Percentiles rank a stretch among this genome's conserved stretches.
These are phyloP conservation scores for Salicornia ramosissima DNA, from an alignment of 148 eudicot genomes.

Conservation along the genomic window DNA sequence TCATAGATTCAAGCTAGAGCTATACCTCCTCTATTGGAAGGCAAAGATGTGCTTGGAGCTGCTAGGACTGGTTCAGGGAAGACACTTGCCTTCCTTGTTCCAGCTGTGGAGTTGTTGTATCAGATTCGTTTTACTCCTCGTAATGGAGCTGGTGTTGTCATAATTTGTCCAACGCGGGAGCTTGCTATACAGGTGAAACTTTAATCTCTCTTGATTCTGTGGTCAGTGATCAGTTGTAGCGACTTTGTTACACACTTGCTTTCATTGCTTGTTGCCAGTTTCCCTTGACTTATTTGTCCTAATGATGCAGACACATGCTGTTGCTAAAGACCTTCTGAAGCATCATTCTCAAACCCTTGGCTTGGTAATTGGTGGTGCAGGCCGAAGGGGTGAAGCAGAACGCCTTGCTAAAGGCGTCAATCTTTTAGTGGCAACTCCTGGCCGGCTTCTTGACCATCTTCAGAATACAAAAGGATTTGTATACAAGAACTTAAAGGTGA, in stretches of 20 bases:
- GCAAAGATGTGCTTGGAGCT: slow-evolving; percentile 96
- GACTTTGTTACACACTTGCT: background rate
- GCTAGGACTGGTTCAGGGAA: slow-evolving; percentile 99
- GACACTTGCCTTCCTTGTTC: slow-evolving; percentile 91
- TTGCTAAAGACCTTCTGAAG: slow-evolving; percentile 77
- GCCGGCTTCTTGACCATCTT: slow-evolving; percentile 92
- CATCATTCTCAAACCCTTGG: slow-evolving; percentile 87
- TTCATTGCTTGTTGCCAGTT: background rate
- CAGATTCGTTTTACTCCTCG: slow-evolving; percentile 59
- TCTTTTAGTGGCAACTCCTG: slow-evolving; percentile 85
- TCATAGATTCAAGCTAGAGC: slow-evolving; percentile 85
- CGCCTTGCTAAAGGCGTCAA: slow-evolving; percentile 79
- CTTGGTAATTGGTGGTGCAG: slow-evolving; percentile 80
- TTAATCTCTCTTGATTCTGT: background rate
- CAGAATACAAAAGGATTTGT: slow-evolving; percentile 76
- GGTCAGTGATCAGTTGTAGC: background rate
- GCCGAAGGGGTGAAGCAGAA: slow-evolving; percentile 73
- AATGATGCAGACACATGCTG: slow-evolving; percentile 74
- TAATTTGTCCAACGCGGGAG: slow-evolving; percentile 95
- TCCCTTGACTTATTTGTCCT: background rate
- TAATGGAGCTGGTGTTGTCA: slow-evolving; percentile 74
- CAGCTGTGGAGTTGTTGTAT: slow-evolving; percentile 73
- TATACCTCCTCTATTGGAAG: slow-evolving; percentile 81
- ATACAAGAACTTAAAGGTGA: slow-evolving; percentile 70
- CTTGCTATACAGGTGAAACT: slow-evolving; percentile 84